Base-by-base conservation (phyloP, 2,329 filamentous ascomycete genomes). In the Colletotrichum sp. region DNA sequence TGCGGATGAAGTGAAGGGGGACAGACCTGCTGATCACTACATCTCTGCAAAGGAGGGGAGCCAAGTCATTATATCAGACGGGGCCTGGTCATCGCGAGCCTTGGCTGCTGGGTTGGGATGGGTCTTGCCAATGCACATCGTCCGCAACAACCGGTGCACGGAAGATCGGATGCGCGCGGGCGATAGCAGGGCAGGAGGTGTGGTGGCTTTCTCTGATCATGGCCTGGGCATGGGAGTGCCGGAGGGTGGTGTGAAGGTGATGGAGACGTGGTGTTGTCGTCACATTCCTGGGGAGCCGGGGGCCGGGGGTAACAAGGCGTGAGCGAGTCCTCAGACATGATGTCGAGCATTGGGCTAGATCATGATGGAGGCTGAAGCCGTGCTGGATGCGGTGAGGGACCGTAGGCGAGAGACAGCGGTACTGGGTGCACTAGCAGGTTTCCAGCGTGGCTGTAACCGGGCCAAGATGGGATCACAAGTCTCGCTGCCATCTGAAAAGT, bases 21-120 rank as follows among this genome's bases (percentile, higher is more conserved):
- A 77, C 69, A 72, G 73, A 59, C 73, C 73, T 74, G 74, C 76
- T 77, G 76, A 68, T 77, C 74, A 71, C 44, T 32, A 36, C 49
- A 67, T 29, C 66, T 44, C 39, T 19, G 44, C 36, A 32, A 66
- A 29, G 76, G 62, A 66, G 55, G 59, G 39, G 32, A 59, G 9
- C 57, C 27, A 62, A 64, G 69, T 76, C 74, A 76, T 77, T 77
- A 77, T 77, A 77, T 77, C 34, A 32, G 30, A 49, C 65, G 63
- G 44, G 69, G 32, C 39, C 69, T 69, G 49, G 69, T 55, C 49
- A 25, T 75, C 49, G 59, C 16, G 32, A 49, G 25, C 15, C 74
- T 75, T 75, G 74, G 74, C 74, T 55, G 57, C 59, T 62, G 65
- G 30, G 59, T 52, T 57, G 34, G 44, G 30, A 70, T 66, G 63